Evolutionary conservation across 495 filamentous ascomycete genomes (phyloP).

Genomic region (Aspergillus biplanus): DNA sequence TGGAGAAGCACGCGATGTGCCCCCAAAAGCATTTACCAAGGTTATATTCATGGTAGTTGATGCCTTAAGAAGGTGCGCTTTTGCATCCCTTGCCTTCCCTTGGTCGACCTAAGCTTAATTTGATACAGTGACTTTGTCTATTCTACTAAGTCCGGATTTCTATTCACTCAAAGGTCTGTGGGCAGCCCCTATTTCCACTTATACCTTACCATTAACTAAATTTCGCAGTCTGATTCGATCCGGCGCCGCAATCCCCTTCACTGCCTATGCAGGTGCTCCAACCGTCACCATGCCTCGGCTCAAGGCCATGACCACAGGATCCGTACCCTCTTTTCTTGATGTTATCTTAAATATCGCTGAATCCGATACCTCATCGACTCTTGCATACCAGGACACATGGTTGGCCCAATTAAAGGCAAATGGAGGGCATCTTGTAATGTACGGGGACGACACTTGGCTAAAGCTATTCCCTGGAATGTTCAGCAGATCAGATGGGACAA

Average conservation of each 20-base stretch:
- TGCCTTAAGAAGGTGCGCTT: constrained; percentile 78
- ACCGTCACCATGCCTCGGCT: constrained; percentile 98
- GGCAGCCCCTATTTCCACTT: background rate
- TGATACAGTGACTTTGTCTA: constrained; percentile 88
- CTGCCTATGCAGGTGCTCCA: constrained; percentile 91
- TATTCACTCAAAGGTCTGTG: constrained; percentile 82
- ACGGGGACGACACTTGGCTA: constrained; percentile 97
- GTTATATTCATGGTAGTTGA: constrained; percentile 98
- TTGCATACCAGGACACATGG: constrained; percentile 92
- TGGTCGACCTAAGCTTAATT: constrained; percentile 18
- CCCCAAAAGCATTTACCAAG: constrained; percentile 76
- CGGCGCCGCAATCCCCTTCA: constrained; percentile 88
- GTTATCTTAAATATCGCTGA: constrained; percentile 97
- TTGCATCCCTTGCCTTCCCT: constrained; percentile 3
- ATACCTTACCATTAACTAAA: constrained; percentile 1
- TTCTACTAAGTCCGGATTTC: constrained; percentile 76
- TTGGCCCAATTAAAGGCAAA: constrained; percentile 85
- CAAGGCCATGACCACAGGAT: constrained; percentile 96
- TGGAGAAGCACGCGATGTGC: constrained; percentile 45
- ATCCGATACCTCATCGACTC: constrained; percentile 82
- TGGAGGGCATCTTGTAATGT: constrained; percentile 82
- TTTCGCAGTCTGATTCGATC: constrained; percentile 72
- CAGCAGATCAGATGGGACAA: constrained; percentile 83
- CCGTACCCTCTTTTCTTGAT: constrained; percentile 94
- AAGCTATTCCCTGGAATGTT: constrained; percentile 93